phyloP scores from a whole-genome alignment of 2,329 filamentous ascomycete genomes.

The Cercospora zeae-maydis region DNA sequence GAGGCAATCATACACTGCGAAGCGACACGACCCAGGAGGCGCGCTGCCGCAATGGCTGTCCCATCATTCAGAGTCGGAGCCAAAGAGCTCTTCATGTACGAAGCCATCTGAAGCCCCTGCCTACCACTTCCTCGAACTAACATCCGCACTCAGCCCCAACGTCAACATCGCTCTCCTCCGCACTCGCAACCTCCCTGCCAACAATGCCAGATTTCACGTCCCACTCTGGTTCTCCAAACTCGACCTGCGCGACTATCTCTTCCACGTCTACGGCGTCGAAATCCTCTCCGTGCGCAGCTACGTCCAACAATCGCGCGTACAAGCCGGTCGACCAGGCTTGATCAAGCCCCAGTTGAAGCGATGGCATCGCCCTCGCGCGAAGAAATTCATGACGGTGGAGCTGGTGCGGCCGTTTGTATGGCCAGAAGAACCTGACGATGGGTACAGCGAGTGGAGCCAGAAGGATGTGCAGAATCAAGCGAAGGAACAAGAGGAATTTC shows the following conservation, averaged over 20 bases:
- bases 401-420: conserved; percentile 83
- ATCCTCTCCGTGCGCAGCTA: conserved; percentile 72
- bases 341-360: conserved; percentile 38
- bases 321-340: conserved; percentile 45
- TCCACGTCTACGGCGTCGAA: conserved; percentile 75
- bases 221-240: conserved; percentile 93
- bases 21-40: background rate
- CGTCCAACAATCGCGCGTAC: conserved; percentile 66
- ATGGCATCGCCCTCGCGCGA: conserved; percentile 66
- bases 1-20: background rate
- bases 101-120: background rate
- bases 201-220: conserved; percentile 84
- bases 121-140: background rate
- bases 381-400: conserved; percentile 95
- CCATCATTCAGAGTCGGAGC: conserved; percentile 33
- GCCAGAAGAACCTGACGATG: conserved; percentile 63
- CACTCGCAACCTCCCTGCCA: conserved; percentile 67
- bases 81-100: conserved; percentile 39
- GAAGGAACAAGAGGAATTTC: conserved; percentile 41
- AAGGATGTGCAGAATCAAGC: conserved; percentile 28
- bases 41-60: conserved; percentile 15
- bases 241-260: conserved; percentile 92
- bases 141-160: conserved; percentile 59
- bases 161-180: conserved; percentile 77
- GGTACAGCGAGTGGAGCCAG: conserved; percentile 48